Evolutionary conservation across 495 filamentous ascomycete genomes (phyloP), one percentile per base, ranked within the genome.

Genomic region (Massariosphaeria phaeospora): DNA sequence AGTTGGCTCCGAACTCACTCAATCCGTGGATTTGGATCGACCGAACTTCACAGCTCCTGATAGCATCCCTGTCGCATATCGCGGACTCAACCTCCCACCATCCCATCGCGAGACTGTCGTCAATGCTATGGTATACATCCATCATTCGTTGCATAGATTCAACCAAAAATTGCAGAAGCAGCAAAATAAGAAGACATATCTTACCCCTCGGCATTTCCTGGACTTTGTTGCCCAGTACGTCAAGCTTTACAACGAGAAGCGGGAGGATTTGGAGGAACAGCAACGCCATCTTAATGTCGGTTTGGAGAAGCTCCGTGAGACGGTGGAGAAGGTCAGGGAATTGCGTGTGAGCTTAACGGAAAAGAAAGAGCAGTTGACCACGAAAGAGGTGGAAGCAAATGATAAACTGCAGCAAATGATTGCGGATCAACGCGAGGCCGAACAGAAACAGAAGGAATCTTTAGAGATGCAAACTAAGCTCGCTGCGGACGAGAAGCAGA

Each of bases 181-280:
- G 66, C 93, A 96, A 73, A 86, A 84, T 63, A 86, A 83, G 72
- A 77, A 83, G 13, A 96, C 94, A 1, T 97, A 84, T 72, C 85
- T 97, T 48, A 99, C 94, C 21, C 93, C 93, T 24, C 81, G 93
- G 33, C 93, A 99, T 70, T 99, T 96, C 72, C 77, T 99, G 39
- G 93, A 99, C 68, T 99, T 99, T 65, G 93, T 97, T 48, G 88
- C 89, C 31, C 93, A 99, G 61, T 99, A 95, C 70, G 93, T 97
- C 63, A 91, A 88, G 69, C 78, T 99, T 1, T 96, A 96, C 71
- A 94, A 93, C 55, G 94, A 99, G 69, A 99, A 99, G 75, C 85
- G 93, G 0, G 94, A 97, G 70, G 94, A 97, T 63, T 77, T 99
- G 0, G 93, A 99, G 72, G 93, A 99, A 65, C 94, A 99, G 67